Evolutionary conservation across 2,329 filamentous ascomycete species (phyloP).

Genomic region (Cladosporium oxysporum): DNA sequence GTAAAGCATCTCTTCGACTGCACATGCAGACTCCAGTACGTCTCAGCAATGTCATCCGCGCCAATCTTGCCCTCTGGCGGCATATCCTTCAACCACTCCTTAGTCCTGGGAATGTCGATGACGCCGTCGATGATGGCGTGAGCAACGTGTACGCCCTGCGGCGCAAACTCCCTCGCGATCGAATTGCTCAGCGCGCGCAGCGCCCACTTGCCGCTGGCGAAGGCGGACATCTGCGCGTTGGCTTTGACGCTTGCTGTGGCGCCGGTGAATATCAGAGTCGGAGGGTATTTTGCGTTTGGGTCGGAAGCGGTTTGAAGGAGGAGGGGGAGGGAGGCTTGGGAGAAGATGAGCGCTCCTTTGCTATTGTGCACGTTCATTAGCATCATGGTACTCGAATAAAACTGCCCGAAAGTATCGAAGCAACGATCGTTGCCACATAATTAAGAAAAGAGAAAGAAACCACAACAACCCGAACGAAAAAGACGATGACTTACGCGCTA

Average conservation of each 20-base stretch:
- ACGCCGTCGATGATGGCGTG: conserved; percentile 82
- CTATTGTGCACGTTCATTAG: conserved; percentile 39
- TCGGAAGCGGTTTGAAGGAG: conserved; percentile 51
- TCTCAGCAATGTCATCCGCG: conserved; percentile 82
- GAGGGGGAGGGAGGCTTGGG: conserved; percentile 69
- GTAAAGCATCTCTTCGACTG: conserved; percentile 79
- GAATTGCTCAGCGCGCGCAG: conserved; percentile 72
- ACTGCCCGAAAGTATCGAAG: neutral
- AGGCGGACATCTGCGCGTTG: conserved; percentile 67
- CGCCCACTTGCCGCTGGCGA: conserved; percentile 80
- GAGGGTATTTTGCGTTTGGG: conserved; percentile 62
- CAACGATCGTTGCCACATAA: neutral
- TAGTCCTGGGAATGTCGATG: conserved; percentile 76
- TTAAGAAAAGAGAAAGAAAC: neutral
- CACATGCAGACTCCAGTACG: conserved; percentile 81
- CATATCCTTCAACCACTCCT: conserved; percentile 58
- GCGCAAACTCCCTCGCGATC: conserved; percentile 80
- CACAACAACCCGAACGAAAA: neutral
- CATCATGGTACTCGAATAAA: too few species aligned
- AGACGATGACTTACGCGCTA: conserved; percentile 45
- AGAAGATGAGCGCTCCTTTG: conserved; percentile 73
- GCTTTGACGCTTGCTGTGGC: conserved; percentile 79
- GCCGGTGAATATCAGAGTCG: conserved; percentile 81
- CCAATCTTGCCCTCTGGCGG: conserved; percentile 68
- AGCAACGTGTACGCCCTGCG: conserved; percentile 78